Conservation (phyloP, 2,329 filamentous ascomycete genomes). For the Diaporthe eres region DNA sequence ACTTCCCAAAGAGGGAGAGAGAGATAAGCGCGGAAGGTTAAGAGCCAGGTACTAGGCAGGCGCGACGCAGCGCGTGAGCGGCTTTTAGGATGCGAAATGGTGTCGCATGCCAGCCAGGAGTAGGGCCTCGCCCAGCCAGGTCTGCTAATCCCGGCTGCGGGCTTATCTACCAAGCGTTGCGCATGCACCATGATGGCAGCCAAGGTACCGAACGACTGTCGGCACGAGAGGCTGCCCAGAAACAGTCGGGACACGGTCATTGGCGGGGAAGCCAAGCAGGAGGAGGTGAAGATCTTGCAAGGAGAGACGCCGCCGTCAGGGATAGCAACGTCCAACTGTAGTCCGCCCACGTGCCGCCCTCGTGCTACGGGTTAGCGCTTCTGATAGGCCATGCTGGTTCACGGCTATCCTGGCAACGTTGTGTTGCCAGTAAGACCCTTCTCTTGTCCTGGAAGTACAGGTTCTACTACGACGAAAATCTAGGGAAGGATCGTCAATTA, state of each 20-base stretch:
- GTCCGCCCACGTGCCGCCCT: conserved; percentile 14
- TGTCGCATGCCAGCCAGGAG: conserved; percentile 13
- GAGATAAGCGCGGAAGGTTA: neutral
- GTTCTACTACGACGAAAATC: neutral
- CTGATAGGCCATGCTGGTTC: conserved; percentile 17
- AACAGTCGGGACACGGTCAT: neutral
- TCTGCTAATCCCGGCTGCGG: neutral
- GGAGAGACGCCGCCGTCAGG: conserved; percentile 1
- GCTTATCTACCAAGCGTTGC: conserved; percentile 26
- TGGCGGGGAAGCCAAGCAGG: conserved; percentile 5
- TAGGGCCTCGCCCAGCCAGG: neutral
- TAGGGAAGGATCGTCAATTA: neutral
- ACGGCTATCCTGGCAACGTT: conserved; percentile 13
- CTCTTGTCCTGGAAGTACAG: neutral
- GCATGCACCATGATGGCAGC: conserved; percentile 29
- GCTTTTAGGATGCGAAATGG: conserved; percentile 9
- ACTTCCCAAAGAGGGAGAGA: neutral
- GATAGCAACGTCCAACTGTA: neutral
- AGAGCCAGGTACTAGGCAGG: neutral
- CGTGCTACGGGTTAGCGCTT: conserved; percentile 16
- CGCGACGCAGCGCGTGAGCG: neutral
- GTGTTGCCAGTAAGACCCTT: neutral
- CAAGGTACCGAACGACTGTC: conserved; percentile 1
- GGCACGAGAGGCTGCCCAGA: neutral
- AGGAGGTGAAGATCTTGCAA: neutral